Conservation (phyloP, 2,329 filamentous ascomycete genomes). For the Ophiostoma piceae region DNA sequence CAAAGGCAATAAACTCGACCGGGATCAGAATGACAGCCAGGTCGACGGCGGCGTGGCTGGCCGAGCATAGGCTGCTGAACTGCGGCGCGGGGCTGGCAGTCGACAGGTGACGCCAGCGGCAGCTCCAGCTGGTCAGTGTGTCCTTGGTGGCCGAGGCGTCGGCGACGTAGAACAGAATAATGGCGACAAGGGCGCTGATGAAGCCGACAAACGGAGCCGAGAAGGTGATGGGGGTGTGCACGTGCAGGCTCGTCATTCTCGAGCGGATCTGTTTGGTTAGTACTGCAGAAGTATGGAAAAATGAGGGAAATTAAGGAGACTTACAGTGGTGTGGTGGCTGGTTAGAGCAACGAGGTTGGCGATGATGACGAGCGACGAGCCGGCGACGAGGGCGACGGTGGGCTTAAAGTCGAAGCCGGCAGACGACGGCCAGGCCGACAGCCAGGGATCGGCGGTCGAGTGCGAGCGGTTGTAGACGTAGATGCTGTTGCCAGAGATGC, state of each 20-base stretch:
- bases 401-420: slow-evolving; percentile 51
- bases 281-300: too few species aligned
- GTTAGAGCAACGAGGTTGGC: slow-evolving; percentile 46
- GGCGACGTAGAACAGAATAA: slow-evolving; percentile 54
- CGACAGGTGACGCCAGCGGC: slow-evolving; percentile 51
- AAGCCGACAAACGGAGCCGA: slow-evolving; percentile 41
- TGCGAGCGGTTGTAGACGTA: slow-evolving; percentile 52
- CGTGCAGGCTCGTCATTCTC: slow-evolving; percentile 34
- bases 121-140: slow-evolving; percentile 58
- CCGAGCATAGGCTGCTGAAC: slow-evolving; percentile 52
- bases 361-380: slow-evolving; percentile 46
- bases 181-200: slow-evolving; percentile 46
- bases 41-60: slow-evolving; percentile 51
- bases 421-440: slow-evolving; percentile 53
- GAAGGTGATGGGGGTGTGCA: slow-evolving; percentile 39
- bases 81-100: slow-evolving; percentile 49
- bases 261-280: slow-evolving; percentile 36
- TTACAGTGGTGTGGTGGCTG: slow-evolving; percentile 48
- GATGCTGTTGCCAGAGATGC: slow-evolving; percentile 50
- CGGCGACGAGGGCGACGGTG: slow-evolving; percentile 50
- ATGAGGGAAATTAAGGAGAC: neutral
- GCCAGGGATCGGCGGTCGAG: slow-evolving; percentile 34
- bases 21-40: slow-evolving; percentile 54
- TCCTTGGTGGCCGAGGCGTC: slow-evolving; percentile 49
- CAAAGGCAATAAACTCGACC: slow-evolving; percentile 48